A percentile compares a stretch with the other conserved stretches of the same genome.
These are phyloP conservation scores for Nakazawaea wyomingensis DNA, from an alignment of 805 yeast genomes.

Conservation along the genomic window DNA sequence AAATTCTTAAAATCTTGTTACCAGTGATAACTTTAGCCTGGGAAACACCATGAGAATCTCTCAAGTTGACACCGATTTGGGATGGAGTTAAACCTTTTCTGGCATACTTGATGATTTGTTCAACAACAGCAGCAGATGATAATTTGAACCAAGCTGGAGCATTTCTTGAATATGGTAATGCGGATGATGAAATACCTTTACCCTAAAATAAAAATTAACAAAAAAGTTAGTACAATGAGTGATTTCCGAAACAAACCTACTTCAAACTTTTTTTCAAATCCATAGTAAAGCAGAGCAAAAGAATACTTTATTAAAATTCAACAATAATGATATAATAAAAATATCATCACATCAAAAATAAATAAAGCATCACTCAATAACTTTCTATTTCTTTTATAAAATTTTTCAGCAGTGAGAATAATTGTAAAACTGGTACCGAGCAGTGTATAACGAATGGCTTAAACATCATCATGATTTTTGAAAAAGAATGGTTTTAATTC, in stretches of 20 bases:
- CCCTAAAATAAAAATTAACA: slow-evolving; percentile 50
- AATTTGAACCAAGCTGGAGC: slow-evolving; percentile 99
- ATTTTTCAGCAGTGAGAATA: slow-evolving; percentile 12
- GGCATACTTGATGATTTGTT: slow-evolving; percentile 98
- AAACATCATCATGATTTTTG: too few species aligned
- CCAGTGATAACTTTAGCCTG: slow-evolving; percentile 97
- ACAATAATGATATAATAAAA: too few species aligned
- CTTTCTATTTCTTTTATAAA: slow-evolving; percentile 8
- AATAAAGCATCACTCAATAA: background rate
- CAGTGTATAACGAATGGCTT: slow-evolving; percentile 28
- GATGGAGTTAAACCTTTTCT: slow-evolving; percentile 99
- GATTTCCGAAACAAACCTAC: slow-evolving; percentile 14
- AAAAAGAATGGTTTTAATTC: too few species aligned
- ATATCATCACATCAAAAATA: too few species aligned
- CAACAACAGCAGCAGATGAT: slow-evolving; percentile 91
- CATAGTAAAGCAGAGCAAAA: slow-evolving; percentile 14
- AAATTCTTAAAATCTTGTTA: slow-evolving; percentile 98
- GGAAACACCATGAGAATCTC: slow-evolving; percentile 99
- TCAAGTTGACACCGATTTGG: slow-evolving; percentile 97
- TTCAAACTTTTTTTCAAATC: slow-evolving; percentile 25
- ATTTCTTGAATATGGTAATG: slow-evolving; percentile 98
- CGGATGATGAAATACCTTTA: slow-evolving; percentile 98
- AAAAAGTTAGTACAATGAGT: slow-evolving; percentile 36
- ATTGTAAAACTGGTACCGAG: slow-evolving; percentile 44
- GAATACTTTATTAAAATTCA: too few species aligned